Conservation (phyloP, 225 moss, liverwort and hornwort genomes). For the Ulota crispa region DNA sequence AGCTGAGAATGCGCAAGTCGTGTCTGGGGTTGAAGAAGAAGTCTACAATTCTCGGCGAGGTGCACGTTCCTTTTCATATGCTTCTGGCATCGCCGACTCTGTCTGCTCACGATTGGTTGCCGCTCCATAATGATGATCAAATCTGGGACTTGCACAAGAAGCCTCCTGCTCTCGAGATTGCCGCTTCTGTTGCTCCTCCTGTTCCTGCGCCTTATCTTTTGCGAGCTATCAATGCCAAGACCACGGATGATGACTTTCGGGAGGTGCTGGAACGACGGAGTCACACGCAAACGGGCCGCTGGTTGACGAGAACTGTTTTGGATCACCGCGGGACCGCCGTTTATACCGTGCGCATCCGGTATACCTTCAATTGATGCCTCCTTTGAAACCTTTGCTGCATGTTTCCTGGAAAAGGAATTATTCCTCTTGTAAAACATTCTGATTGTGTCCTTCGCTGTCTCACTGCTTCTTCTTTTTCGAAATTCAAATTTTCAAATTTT, state of each 20-base stretch:
- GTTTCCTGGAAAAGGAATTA: not conserved
- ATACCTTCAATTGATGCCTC: not conserved
- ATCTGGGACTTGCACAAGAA: constrained; percentile 38
- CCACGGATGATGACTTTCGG: constrained; percentile 31
- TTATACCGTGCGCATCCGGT: constrained; percentile 41
- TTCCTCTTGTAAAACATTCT: not conserved
- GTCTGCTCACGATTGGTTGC: constrained; percentile 29
- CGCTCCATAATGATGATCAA: constrained; percentile 35
- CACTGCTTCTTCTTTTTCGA: not conserved
- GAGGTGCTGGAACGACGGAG: constrained; percentile 17
- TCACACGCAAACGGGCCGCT: constrained; percentile 23
- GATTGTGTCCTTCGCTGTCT: not conserved
- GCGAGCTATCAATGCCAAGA: constrained; percentile 29
- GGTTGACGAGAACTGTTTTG: constrained; percentile 36
- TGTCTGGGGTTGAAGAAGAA: constrained; percentile 26
- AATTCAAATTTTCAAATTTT: not conserved
- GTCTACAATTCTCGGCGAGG: constrained; percentile 35
- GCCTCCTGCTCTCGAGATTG: constrained; percentile 31
- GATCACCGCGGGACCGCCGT: constrained; percentile 25
- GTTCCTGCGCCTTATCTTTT: constrained; percentile 32
- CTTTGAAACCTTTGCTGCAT: not conserved
- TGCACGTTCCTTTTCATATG: constrained; percentile 32
- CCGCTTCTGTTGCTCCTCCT: constrained; percentile 38
- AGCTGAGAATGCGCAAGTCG: constrained; percentile 31
- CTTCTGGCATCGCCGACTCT: constrained; percentile 45